These are phyloP conservation scores for Aquanectria penicillioides DNA, from an alignment of 2,329 filamentous ascomycete genomes.

Conservation along the genomic window DNA sequence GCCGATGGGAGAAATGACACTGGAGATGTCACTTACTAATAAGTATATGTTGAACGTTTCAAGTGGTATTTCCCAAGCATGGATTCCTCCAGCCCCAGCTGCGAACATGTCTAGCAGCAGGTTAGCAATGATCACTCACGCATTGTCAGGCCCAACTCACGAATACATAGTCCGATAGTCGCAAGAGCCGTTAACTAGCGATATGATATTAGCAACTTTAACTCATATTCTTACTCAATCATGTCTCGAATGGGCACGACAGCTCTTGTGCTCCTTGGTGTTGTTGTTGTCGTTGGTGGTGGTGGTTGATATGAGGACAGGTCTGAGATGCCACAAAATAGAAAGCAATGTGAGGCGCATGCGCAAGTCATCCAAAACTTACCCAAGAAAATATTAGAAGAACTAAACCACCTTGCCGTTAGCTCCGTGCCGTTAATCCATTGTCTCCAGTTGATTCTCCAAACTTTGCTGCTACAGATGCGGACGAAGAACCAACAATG, in stretches of 20 bases:
- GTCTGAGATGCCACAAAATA: too few relatives aligned
- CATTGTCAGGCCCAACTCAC: not conserved
- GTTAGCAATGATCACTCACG: not conserved
- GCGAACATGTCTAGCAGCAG: conserved; percentile 41
- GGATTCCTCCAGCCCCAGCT: conserved; percentile 38
- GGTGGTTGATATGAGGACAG: too few relatives aligned
- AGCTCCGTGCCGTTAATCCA: too few relatives aligned
- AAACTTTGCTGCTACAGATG: not conserved
- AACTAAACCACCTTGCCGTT: not conserved
- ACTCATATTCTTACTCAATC: not conserved
- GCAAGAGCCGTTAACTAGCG: conserved; percentile 27
- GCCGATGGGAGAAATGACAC: not conserved
- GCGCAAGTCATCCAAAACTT: too few relatives aligned
- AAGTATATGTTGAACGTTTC: conserved; percentile 40
- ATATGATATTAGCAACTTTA: conserved; percentile 7
- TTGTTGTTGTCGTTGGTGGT: too few relatives aligned
- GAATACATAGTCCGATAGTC: conserved; percentile 33
- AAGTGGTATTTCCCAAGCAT: conserved; percentile 45
- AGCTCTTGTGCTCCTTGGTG: not conserved
- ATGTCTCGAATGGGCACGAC: not conserved
- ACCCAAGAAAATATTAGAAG: conserved; percentile 3
- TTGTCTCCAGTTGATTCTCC: not conserved
- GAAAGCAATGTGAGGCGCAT: too few relatives aligned
- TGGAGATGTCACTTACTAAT: conserved; percentile 23
- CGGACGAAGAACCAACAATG: too few relatives aligned